These are phyloP conservation scores for Termitomyces sp. DNA, from an alignment of 1,284 basidiomycete genomes.

Conservation along the genomic window DNA sequence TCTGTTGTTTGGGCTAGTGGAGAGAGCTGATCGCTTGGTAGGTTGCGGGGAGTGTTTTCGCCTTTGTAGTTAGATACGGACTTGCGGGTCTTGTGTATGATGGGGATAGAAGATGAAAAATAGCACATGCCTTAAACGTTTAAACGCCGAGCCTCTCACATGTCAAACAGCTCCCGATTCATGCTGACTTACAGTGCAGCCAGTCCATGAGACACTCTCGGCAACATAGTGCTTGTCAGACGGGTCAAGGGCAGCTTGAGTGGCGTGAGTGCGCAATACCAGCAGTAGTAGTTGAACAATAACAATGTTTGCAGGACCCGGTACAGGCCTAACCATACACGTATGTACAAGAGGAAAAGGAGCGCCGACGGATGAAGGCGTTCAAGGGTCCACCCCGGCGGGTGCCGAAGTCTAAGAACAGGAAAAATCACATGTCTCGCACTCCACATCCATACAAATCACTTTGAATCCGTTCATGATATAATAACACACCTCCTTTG, in stretches of 20 bases:
- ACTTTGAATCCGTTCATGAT: conserved; percentile 4
- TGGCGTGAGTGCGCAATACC: not conserved
- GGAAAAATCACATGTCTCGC: conserved; percentile 36
- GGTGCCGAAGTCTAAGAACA: conserved; percentile 21
- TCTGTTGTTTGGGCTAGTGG: not conserved
- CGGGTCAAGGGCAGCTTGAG: not conserved
- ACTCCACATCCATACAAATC: conserved; percentile 16
- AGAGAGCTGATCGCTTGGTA: conserved; percentile 22
- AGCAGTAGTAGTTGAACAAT: not conserved
- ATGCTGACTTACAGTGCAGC: not conserved
- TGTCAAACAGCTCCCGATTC: conserved; percentile 2
- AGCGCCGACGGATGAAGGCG: conserved; percentile 16
- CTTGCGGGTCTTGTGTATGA: conserved; percentile 85
- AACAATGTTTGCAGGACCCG: not conserved
- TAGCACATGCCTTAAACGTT: not conserved
- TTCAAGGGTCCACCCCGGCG: conserved; percentile 13
- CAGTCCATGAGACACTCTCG: not conserved
- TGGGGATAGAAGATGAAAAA: conserved; percentile 68
- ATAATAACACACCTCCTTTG: conserved; percentile 8
- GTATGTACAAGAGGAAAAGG: conserved; percentile 3
- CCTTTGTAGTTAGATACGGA: conserved; percentile 84
- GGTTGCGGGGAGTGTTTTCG: conserved; percentile 69
- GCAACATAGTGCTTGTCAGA: not conserved
- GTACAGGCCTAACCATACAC: not conserved
- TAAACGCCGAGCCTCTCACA: conserved; percentile 1